Evolutionary conservation across 768 basidiomycete genomes (phyloP).

Genomic region (Ephemerocybe angulata): DNA sequence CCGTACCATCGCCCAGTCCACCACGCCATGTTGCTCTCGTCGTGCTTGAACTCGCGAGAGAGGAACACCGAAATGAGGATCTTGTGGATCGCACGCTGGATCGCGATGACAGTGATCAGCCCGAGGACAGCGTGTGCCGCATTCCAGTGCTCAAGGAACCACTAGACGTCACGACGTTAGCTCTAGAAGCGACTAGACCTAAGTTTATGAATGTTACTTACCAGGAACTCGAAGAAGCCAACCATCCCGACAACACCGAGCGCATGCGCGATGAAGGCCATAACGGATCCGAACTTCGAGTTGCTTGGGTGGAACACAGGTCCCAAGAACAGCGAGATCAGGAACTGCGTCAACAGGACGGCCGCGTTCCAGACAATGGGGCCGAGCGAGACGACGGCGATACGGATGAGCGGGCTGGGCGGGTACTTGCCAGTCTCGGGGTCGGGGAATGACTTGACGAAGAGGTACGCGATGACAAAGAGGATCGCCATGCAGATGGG

Average conservation of each 20-base stretch:
- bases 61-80: constrained; percentile 90
- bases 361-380: constrained; percentile 96
- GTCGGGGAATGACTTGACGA: constrained; percentile 85
- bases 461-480: constrained; percentile 88
- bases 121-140: constrained; percentile 91
- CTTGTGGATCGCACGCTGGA: constrained; percentile 93
- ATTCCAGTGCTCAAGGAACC: constrained; percentile 94
- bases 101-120: constrained; percentile 83
- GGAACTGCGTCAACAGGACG: constrained; percentile 80
- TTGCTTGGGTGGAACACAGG: constrained; percentile 82
- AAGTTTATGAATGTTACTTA: constrained; percentile 36
- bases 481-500: constrained; percentile 81
- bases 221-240: constrained; percentile 95
- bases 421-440: constrained; percentile 58
- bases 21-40: constrained; percentile 98
- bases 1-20: constrained; percentile 99
- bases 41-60: constrained; percentile 98
- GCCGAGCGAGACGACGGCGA: constrained; percentile 88
- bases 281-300: constrained; percentile 87
- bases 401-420: constrained; percentile 85
- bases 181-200: constrained; percentile 2
- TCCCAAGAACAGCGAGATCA: constrained; percentile 88
- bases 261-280: constrained; percentile 86
- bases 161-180: constrained; percentile 43
- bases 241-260: constrained; percentile 83